phyloP scores from a whole-genome alignment of 73 alveolate species.

The Symbiodinium pilosum region DNA sequence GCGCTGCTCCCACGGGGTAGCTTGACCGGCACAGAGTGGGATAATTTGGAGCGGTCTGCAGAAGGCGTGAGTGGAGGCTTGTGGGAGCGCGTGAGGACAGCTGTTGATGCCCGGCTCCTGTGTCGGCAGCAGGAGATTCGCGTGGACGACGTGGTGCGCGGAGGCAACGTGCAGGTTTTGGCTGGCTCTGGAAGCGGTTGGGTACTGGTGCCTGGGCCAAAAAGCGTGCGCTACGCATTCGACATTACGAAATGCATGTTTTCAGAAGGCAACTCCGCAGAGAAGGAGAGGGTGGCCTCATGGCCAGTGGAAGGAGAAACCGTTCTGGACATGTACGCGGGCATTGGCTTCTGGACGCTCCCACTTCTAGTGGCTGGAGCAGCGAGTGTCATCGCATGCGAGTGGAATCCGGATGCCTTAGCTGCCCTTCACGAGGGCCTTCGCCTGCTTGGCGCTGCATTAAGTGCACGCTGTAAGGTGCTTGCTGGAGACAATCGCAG shows the following conservation, averaged over 20 bases:
- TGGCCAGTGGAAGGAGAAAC: conserved; percentile 88
- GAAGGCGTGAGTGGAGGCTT: background rate
- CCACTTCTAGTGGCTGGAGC: conserved; percentile 84
- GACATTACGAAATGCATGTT: conserved; percentile 85
- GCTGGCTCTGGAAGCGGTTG: conserved; percentile 82
- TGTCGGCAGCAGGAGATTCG: conserved; percentile 84
- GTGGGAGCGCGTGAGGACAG: conserved; percentile 65
- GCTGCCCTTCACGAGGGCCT: conserved; percentile 73
- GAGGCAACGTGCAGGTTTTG: conserved; percentile 62
- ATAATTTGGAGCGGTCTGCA: background rate
- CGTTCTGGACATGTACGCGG: conserved; percentile 86
- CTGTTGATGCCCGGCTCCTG: conserved; percentile 58
- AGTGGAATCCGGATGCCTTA: conserved; percentile 91
- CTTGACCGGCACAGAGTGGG: conserved; percentile 37
- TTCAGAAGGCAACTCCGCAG: conserved; percentile 81
- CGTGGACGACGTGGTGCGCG: conserved; percentile 81
- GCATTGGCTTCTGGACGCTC: conserved; percentile 91
- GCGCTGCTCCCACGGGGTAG: conserved; percentile 48
- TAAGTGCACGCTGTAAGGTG: background rate
- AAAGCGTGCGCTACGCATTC: background rate
- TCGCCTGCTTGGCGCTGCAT: conserved; percentile 19
- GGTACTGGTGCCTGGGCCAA: conserved; percentile 67
- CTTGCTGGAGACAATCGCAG: conserved; percentile 21
- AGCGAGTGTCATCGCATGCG: conserved; percentile 48
- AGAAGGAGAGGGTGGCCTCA: conserved; percentile 66